A percentile compares a stretch with the other conserved stretches of the same genome.
phyloP scores from a whole-genome alignment of 148 eudicot genomes.

The Rhododendron griersonianum region DNA sequence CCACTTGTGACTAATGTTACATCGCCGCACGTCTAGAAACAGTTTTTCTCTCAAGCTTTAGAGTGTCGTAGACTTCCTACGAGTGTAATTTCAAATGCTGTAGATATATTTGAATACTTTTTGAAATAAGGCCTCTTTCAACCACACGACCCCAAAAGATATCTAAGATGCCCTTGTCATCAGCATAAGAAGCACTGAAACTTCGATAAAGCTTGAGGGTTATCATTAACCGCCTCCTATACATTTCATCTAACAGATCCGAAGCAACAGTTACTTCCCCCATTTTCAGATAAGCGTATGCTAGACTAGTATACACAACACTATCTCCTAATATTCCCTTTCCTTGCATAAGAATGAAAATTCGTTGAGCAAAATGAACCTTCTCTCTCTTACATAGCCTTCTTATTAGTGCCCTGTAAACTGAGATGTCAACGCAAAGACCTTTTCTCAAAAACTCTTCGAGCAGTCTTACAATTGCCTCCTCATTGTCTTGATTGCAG shows the following conservation, averaged over 20 bases:
- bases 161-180: slow-evolving; percentile 34
- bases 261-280: slow-evolving; percentile 46
- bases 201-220: slow-evolving; percentile 53
- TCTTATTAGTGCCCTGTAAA: slow-evolving; percentile 78
- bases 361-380: slow-evolving; percentile 53
- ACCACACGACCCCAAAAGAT: slow-evolving; percentile 64
- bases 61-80: neutral
- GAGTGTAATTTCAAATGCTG: slow-evolving; percentile 29
- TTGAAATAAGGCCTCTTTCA: slow-evolving; percentile 66
- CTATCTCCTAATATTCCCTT: slow-evolving; percentile 78
- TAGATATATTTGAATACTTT: slow-evolving; percentile 28
- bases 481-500: slow-evolving; percentile 50
- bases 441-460: slow-evolving; percentile 57
- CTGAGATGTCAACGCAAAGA: slow-evolving; percentile 49
- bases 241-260: slow-evolving; percentile 73
- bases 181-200: slow-evolving; percentile 57
- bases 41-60: neutral
- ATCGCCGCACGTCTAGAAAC: neutral
- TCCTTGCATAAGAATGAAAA: slow-evolving; percentile 50
- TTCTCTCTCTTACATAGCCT: slow-evolving; percentile 69
- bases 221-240: slow-evolving; percentile 57
- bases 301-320: slow-evolving; percentile 58
- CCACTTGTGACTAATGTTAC: neutral
- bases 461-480: slow-evolving; percentile 45
- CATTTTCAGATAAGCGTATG: slow-evolving; percentile 57